Conservation (phyloP, 345 rosid species). For the Eucalyptus paniculata region DNA sequence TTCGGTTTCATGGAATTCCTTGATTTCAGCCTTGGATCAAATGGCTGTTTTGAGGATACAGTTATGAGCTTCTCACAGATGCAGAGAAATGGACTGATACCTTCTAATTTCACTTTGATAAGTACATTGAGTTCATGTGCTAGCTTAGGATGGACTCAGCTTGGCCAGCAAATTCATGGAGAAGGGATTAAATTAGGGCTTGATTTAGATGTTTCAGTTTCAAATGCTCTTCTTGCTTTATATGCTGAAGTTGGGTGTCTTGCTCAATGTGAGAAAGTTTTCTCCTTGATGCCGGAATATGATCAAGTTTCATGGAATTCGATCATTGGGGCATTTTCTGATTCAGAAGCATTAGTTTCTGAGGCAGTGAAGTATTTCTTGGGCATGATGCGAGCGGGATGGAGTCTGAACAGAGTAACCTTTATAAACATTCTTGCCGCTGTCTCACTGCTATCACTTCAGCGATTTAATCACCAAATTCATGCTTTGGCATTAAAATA, state of each 20-base stretch:
- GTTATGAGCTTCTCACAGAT: slow-evolving; percentile 28
- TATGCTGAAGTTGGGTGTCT: slow-evolving; percentile 53
- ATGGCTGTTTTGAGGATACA: slow-evolving; percentile 56
- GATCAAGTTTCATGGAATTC: slow-evolving; percentile 97
- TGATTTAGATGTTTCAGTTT: slow-evolving; percentile 72
- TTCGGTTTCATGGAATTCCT: slow-evolving; percentile 83
- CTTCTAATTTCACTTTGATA: slow-evolving; percentile 57
- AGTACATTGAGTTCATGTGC: slow-evolving; percentile 85
- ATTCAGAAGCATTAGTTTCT: slow-evolving; percentile 31
- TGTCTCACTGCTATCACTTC: slow-evolving; percentile 38
- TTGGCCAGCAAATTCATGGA: slow-evolving; percentile 60
- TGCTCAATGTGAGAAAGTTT: slow-evolving; percentile 36
- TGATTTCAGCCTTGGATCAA: slow-evolving; percentile 89
- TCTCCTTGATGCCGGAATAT: slow-evolving; percentile 48
- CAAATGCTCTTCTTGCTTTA: slow-evolving; percentile 71
- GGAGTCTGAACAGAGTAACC: slow-evolving; percentile 54
- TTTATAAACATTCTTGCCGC: slow-evolving; percentile 62
- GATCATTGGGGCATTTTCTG: slow-evolving; percentile 62
- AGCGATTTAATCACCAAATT: slow-evolving; percentile 45
- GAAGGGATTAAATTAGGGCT: slow-evolving; percentile 66
- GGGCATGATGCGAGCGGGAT: slow-evolving; percentile 55
- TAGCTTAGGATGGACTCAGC: slow-evolving; percentile 45
- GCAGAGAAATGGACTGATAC: slow-evolving; percentile 41
- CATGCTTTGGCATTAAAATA: slow-evolving; percentile 55
- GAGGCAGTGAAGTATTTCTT: slow-evolving; percentile 41